Conservation (phyloP, 768 basidiomycete genomes). For the Tulasnella sp. region DNA sequence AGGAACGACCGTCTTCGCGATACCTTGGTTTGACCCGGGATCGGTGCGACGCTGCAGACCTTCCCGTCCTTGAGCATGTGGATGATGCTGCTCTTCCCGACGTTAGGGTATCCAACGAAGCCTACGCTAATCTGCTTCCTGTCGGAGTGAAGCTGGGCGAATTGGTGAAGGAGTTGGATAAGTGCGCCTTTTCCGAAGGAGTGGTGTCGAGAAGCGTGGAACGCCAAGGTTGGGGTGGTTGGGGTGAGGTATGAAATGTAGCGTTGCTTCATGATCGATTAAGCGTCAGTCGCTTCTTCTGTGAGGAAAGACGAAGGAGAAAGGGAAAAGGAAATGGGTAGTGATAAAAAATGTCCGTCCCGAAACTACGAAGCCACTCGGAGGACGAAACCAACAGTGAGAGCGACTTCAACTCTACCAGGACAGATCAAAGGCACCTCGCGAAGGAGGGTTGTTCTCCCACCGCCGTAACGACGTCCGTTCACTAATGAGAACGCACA, state of each 20-base stretch:
- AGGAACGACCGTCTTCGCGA: constrained; percentile 10
- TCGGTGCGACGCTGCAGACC: constrained; percentile 94
- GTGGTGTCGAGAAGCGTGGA: constrained; percentile 98
- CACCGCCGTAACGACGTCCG: constrained; percentile 54
- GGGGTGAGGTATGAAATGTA: constrained; percentile 96
- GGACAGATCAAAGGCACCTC: constrained; percentile 41
- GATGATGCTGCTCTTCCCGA: constrained; percentile 96
- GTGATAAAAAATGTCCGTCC: constrained; percentile 45
- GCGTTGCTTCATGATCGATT: constrained; percentile 65
- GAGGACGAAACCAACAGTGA: constrained; percentile 2
- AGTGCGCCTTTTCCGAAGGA: constrained; percentile 99
- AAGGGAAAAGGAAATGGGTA: background rate
- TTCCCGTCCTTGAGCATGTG: constrained; percentile 98
- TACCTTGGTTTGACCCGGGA: constrained; percentile 95
- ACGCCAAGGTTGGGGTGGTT: constrained; percentile 93
- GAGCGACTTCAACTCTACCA: constrained; percentile 49
- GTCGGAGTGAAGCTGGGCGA: constrained; percentile 94
- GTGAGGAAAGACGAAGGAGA: constrained; percentile 29
- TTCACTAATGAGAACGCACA: constrained; percentile 38
- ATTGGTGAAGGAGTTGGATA: constrained; percentile 95
- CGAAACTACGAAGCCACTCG: constrained; percentile 50
- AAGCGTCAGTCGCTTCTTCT: background rate
- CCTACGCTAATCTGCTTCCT: constrained; percentile 99
- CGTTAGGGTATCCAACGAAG: constrained; percentile 97
- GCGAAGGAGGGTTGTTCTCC: constrained; percentile 48